phyloP scores from a whole-genome alignment of 1,284 basidiomycete species.

The Malassezia nana region DNA sequence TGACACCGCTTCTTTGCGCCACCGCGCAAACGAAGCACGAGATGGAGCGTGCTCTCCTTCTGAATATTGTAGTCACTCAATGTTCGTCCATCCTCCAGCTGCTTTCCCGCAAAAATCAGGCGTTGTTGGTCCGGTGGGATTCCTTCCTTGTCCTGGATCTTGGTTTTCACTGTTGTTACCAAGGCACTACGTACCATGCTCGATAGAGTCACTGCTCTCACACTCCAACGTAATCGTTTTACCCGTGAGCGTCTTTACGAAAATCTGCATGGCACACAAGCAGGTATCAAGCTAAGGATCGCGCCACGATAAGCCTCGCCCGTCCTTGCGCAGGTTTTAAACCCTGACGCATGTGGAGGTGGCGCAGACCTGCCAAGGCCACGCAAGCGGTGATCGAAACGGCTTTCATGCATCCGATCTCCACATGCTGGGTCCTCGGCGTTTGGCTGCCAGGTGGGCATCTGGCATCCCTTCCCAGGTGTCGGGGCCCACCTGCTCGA shows the following conservation, averaged over 20 bases:
- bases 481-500: not conserved
- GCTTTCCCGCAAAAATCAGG: slow-evolving; percentile 95
- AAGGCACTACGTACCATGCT: slow-evolving; percentile 70
- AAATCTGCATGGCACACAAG: slow-evolving; percentile 34
- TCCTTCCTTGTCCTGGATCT: slow-evolving; percentile 57
- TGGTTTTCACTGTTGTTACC: slow-evolving; percentile 40
- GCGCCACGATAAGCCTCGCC: not conserved
- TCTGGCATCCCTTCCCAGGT: slow-evolving; percentile 11
- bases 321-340: not conserved
- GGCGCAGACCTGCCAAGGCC: slow-evolving; percentile 5
- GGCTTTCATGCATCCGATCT: not conserved
- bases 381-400: slow-evolving; percentile 19
- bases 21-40: slow-evolving; percentile 44
- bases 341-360: slow-evolving; percentile 10
- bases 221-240: slow-evolving; percentile 50
- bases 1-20: slow-evolving; percentile 45
- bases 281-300: not conserved
- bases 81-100: slow-evolving; percentile 58
- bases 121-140: slow-evolving; percentile 94
- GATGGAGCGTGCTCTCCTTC: slow-evolving; percentile 53
- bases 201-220: slow-evolving; percentile 70
- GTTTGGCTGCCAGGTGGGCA: not conserved
- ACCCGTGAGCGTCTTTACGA: slow-evolving; percentile 47
- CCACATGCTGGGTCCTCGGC: not conserved
- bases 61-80: slow-evolving; percentile 64